Conservation (phyloP, 768 basidiomycete species). For the Fomitopsis serialis region DNA sequence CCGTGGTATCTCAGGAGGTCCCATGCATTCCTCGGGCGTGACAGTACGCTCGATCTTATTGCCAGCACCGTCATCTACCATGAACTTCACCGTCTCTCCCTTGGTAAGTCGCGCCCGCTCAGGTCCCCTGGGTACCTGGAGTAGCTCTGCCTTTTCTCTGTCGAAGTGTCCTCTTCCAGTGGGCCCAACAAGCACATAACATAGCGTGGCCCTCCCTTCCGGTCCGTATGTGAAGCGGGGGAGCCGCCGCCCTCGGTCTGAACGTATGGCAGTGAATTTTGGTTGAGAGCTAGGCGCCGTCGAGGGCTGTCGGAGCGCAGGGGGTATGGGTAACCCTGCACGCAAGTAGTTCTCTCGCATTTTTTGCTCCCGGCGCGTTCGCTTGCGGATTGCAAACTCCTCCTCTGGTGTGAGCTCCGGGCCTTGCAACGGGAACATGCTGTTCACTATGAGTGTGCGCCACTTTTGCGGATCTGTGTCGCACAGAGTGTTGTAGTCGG, state of each 20-base stretch:
- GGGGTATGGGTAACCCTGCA: not conserved
- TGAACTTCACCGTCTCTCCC: slow-evolving; percentile 60
- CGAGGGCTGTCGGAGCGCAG: not conserved
- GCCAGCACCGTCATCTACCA: slow-evolving; percentile 40
- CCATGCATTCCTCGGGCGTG: slow-evolving; percentile 55
- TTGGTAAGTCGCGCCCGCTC: slow-evolving; percentile 53
- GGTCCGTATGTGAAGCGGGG: slow-evolving; percentile 6
- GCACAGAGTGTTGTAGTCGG: not conserved
- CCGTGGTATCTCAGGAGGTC: slow-evolving; percentile 43
- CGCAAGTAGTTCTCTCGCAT: not conserved
- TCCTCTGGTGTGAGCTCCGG: slow-evolving; percentile 5
- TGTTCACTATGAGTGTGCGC: slow-evolving; percentile 33
- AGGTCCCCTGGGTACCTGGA: slow-evolving; percentile 60
- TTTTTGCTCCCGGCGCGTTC: not conserved
- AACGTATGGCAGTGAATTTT: not conserved
- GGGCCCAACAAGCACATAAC: slow-evolving; percentile 40
- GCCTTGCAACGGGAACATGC: slow-evolving; percentile 46
- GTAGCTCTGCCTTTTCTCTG: slow-evolving; percentile 49
- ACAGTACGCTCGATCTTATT: slow-evolving; percentile 43
- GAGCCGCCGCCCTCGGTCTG: not conserved
- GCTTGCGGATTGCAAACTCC: slow-evolving; percentile 1
- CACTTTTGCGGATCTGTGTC: not conserved
- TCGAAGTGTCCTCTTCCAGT: slow-evolving; percentile 64
- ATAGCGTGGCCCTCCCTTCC: slow-evolving; percentile 15
- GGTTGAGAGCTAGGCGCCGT: not conserved